These are phyloP conservation scores for Dryas integrifolia DNA, from an alignment of 331 rosid genomes.

Conservation along the genomic window DNA sequence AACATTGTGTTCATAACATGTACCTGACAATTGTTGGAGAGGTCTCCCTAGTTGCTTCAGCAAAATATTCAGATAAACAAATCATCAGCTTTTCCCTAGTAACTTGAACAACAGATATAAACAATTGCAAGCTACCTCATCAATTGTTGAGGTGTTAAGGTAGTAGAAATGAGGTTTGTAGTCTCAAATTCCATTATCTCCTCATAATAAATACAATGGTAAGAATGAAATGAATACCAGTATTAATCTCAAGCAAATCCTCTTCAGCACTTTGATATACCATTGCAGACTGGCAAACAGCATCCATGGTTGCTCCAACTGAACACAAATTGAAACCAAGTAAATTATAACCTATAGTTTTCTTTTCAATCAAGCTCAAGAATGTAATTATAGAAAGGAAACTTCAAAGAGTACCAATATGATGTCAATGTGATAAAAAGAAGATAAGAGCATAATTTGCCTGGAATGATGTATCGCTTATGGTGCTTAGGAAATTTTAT, in stretches of 20 bases:
- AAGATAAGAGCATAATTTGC: slow-evolving; percentile 5
- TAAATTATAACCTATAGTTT: not conserved
- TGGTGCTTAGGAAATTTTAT: slow-evolving; percentile 18
- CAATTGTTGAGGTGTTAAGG: too few relatives aligned
- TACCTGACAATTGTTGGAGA: slow-evolving; percentile 32
- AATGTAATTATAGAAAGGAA: not conserved
- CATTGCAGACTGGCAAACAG: slow-evolving; percentile 18
- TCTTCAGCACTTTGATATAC: slow-evolving; percentile 19
- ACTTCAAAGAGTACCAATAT: not conserved
- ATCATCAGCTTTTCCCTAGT: not conserved
- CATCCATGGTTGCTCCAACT: slow-evolving; percentile 19
- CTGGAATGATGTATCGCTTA: slow-evolving; percentile 35
- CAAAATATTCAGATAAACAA: not conserved
- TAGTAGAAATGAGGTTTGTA: too few relatives aligned
- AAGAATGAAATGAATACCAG: slow-evolving; percentile 19
- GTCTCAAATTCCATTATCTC: too few relatives aligned
- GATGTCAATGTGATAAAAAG: not conserved
- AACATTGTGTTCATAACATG: not conserved
- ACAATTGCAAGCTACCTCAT: too few relatives aligned
- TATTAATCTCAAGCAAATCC: slow-evolving; percentile 11
- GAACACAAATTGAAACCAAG: not conserved
- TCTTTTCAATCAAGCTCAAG: not conserved
- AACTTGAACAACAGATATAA: not conserved
- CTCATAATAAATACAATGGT: too few relatives aligned
- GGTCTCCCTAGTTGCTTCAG: slow-evolving; percentile 19